Evolutionary conservation across 495 filamentous ascomycete genomes (phyloP).

Genomic region (Podospora anserina): DNA sequence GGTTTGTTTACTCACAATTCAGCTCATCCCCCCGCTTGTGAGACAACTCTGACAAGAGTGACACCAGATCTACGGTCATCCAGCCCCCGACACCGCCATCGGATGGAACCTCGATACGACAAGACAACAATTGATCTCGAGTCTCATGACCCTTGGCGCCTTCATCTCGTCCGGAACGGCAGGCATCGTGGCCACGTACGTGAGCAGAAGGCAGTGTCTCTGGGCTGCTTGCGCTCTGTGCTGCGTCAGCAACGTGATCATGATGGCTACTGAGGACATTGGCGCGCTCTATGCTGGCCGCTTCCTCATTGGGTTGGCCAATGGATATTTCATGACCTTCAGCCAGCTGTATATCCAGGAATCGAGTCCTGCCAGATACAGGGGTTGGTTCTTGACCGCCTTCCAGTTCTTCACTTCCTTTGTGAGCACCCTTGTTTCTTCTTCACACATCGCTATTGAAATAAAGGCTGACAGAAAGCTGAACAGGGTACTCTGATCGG

Average conservation of each 20-base stretch:
- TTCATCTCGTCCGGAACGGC: conserved; percentile 55
- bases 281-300: conserved; percentile 55
- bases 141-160: conserved; percentile 59
- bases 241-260: conserved; percentile 51
- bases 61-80: conserved; percentile 39
- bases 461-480: not conserved
- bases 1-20: conserved; percentile 23
- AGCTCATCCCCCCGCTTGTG: not conserved
- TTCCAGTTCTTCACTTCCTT: conserved; percentile 45
- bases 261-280: conserved; percentile 55
- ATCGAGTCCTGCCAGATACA: conserved; percentile 48
- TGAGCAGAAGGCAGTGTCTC: conserved; percentile 48
- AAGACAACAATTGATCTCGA: conserved; percentile 55
- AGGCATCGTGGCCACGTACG: conserved; percentile 47
- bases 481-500: conserved; percentile 48
- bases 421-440: conserved; percentile 8
- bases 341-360: conserved; percentile 57
- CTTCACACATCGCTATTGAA: not conserved
- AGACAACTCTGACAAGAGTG: not conserved
- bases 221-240: conserved; percentile 51
- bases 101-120: conserved; percentile 55
- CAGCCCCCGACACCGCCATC: conserved; percentile 40
- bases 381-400: conserved; percentile 46
- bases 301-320: conserved; percentile 55
- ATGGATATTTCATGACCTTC: conserved; percentile 59